Evolutionary conservation across 495 filamentous ascomycete species (phyloP).

Genomic region (Penicillium ucsense): DNA sequence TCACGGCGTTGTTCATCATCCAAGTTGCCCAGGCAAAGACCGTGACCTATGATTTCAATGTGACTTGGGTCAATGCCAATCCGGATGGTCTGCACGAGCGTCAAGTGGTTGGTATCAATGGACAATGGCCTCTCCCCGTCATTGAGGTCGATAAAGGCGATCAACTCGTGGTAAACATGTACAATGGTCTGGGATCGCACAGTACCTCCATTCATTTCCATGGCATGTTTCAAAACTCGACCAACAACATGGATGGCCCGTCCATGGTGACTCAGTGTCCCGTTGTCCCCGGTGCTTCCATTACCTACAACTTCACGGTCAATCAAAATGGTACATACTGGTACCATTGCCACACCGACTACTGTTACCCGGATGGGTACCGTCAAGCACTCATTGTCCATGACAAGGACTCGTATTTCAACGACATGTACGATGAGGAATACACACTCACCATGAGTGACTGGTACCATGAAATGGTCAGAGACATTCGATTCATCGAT

Average conservation of each 20-base stretch:
- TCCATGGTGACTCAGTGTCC: conserved; percentile 59
- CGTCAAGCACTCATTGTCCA: conserved; percentile 63
- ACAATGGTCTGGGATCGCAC: conserved; percentile 65
- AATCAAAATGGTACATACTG: conserved; percentile 71
- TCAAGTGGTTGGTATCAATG: conserved; percentile 71
- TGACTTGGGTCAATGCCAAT: conserved; percentile 71
- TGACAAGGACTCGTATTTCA: conserved; percentile 52
- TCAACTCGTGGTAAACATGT: conserved; percentile 56
- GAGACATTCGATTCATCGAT: conserved; percentile 39
- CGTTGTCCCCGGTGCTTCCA: conserved; percentile 50
- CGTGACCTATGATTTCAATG: conserved; percentile 67
- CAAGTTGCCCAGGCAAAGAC: conserved; percentile 40
- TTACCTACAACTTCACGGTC: conserved; percentile 74
- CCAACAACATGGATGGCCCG: conserved; percentile 67
- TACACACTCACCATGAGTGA: conserved; percentile 55
- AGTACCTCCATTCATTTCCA: conserved; percentile 69
- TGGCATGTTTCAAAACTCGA: conserved; percentile 63
- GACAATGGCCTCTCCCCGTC: conserved; percentile 63
- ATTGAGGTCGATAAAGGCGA: conserved; percentile 66
- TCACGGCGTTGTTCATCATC: conserved; percentile 5
- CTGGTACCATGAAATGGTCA: conserved; percentile 46
- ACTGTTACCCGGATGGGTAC: conserved; percentile 69
- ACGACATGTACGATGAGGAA: conserved; percentile 57
- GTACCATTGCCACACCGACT: conserved; percentile 67
- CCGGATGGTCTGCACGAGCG: conserved; percentile 62